A percentile compares a stretch with the other conserved stretches of the same genome.
Conservation (phyloP, 345 rosid species). For the Eucalyptus sp. region DNA sequence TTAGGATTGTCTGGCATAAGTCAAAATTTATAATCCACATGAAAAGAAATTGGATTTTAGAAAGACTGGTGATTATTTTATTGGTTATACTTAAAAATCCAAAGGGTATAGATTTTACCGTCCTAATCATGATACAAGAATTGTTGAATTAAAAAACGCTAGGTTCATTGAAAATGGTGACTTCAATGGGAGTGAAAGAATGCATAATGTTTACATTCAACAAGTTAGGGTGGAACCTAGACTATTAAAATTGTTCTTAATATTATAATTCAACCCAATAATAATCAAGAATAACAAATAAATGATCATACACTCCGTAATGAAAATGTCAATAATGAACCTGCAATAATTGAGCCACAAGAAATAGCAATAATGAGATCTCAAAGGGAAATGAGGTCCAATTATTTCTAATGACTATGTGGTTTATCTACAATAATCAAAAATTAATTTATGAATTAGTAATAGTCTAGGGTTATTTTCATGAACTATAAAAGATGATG, state of each 20-base stretch:
- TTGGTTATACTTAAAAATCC: too few relatives aligned
- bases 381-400: too few relatives aligned
- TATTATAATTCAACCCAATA: not conserved
- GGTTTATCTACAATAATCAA: fast-evolving
- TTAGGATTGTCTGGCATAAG: not conserved
- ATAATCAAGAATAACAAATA: not conserved
- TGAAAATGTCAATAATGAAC: too few relatives aligned
- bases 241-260: not conserved
- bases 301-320: too few relatives aligned
- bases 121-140: too few relatives aligned
- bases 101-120: not conserved
- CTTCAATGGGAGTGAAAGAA: not conserved
- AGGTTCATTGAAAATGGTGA: not conserved
- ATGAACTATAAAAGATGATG: too few relatives aligned
- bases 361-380: too few relatives aligned
- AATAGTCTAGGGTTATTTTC: not conserved
- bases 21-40: not conserved
- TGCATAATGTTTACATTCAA: not conserved
- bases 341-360: too few relatives aligned
- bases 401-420: too few relatives aligned
- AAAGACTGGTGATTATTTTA: not conserved
- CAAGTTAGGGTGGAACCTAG: not conserved
- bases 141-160: too few relatives aligned
- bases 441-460: too few relatives aligned
- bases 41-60: not conserved